These are phyloP conservation scores for Podaxis pistillaris DNA, from an alignment of 768 basidiomycete genomes.

Conservation along the genomic window DNA sequence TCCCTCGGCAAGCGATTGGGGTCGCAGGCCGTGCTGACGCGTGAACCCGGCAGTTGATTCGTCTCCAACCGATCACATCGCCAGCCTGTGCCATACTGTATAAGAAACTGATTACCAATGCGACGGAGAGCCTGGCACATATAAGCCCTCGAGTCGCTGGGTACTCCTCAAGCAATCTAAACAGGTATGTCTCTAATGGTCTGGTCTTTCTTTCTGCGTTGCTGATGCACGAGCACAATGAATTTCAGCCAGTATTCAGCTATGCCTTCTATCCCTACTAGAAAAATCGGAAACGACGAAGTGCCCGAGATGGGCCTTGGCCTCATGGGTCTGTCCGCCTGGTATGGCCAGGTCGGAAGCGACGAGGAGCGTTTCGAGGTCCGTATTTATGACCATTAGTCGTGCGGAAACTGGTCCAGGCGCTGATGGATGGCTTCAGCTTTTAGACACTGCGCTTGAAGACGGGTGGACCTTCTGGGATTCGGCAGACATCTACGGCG, in stretches of 20 bases:
- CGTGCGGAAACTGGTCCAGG: background rate
- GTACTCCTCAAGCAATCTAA: no score
- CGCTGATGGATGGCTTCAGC: slow-evolving; percentile 20
- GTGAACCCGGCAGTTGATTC: no score
- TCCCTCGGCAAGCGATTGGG: no score
- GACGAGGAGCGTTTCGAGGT: slow-evolving; percentile 67
- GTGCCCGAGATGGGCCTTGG: slow-evolving; percentile 62
- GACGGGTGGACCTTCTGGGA: slow-evolving; percentile 49
- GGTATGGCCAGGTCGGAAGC: slow-evolving; percentile 40
- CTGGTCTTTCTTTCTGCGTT: no score
- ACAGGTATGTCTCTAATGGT: no score
- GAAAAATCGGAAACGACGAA: slow-evolving; percentile 42
- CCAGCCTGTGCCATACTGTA: no score
- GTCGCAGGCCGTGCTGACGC: no score
- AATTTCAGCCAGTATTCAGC: background rate
- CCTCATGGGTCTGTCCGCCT: slow-evolving; percentile 52
- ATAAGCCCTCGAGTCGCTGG: no score
- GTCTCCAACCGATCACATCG: no score
- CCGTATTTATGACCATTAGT: background rate
- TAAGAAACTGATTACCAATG: no score
- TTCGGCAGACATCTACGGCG: slow-evolving; percentile 44
- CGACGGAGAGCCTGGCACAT: no score
- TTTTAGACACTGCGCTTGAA: slow-evolving; percentile 41
- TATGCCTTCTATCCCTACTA: slow-evolving; percentile 16
- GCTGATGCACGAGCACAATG: background rate